Conservation (phyloP, 2,329 filamentous ascomycete genomes). For the Fusarium agapanthi region DNA sequence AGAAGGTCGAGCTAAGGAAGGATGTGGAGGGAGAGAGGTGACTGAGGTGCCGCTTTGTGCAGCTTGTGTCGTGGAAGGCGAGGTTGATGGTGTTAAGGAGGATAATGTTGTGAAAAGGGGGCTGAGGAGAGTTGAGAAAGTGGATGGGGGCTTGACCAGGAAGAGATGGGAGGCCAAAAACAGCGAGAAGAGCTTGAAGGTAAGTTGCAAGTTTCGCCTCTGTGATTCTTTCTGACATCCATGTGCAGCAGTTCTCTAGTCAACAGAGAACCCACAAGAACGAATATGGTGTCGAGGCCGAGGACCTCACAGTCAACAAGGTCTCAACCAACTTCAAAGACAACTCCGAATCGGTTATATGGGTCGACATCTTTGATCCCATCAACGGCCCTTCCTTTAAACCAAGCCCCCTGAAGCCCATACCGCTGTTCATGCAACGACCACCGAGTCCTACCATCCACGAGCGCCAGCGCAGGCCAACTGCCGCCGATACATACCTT, state of each 20-base stretch:
- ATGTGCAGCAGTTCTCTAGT: not conserved
- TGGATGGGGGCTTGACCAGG: conserved; percentile 58
- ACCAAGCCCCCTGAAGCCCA: conserved; percentile 59
- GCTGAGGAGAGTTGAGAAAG: conserved; percentile 52
- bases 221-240: not conserved
- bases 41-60: conserved; percentile 59
- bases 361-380: conserved; percentile 61
- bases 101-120: conserved; percentile 52
- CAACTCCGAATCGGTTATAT: conserved; percentile 51
- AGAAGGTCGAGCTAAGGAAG: not conserved
- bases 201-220: not conserved
- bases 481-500: conserved; percentile 20
- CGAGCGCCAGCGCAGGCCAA: conserved; percentile 8
- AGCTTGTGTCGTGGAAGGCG: conserved; percentile 54
- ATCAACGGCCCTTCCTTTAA: conserved; percentile 57
- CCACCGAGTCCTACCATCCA: conserved; percentile 27
- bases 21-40: conserved; percentile 51
- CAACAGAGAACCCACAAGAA: not conserved
- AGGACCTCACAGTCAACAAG: conserved; percentile 4
- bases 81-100: conserved; percentile 47
- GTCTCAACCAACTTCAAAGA: conserved; percentile 28
- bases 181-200: conserved; percentile 4
- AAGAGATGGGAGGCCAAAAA: conserved; percentile 53
- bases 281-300: conserved; percentile 5
- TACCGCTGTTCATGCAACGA: conserved; percentile 58